These are phyloP conservation scores for Blastomyces gilchristii DNA, from an alignment of 2,329 filamentous ascomycete genomes.

Conservation along the genomic window DNA sequence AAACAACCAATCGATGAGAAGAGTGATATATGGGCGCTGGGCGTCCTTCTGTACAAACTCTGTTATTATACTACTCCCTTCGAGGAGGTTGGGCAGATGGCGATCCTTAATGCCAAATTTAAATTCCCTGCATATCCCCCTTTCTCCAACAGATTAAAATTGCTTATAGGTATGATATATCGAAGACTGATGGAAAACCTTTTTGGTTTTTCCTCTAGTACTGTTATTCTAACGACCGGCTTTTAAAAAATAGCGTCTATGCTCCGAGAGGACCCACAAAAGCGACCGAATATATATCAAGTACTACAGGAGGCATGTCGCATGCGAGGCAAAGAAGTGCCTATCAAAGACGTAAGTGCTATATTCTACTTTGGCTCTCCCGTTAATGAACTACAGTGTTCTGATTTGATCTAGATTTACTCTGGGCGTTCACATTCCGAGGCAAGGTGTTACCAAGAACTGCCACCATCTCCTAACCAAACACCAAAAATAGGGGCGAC, in stretches of 20 bases:
- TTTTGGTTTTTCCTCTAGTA: conserved; percentile 5
- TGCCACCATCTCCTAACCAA: conserved; percentile 48
- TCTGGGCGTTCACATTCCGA: conserved; percentile 55
- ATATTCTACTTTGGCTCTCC: conserved; percentile 8
- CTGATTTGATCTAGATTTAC: conserved; percentile 51
- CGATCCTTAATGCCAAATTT: conserved; percentile 91
- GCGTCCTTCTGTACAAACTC: conserved; percentile 90
- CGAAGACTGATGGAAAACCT: conserved; percentile 9
- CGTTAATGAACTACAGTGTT: not conserved
- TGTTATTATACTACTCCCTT: conserved; percentile 99
- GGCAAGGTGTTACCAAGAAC: conserved; percentile 47
- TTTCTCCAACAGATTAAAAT: conserved; percentile 84
- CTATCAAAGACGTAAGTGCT: conserved; percentile 71
- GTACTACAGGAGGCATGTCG: conserved; percentile 75
- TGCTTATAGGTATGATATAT: conserved; percentile 62
- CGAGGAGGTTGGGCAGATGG: conserved; percentile 93
- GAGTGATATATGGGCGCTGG: conserved; percentile 95
- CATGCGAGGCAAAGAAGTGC: conserved; percentile 79
- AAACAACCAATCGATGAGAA: conserved; percentile 97
- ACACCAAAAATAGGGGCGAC: conserved; percentile 64
- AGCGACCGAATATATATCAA: conserved; percentile 87
- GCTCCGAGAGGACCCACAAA: conserved; percentile 71
- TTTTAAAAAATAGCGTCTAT: conserved; percentile 56
- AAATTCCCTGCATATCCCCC: conserved; percentile 78
- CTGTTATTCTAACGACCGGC: conserved; percentile 6